phyloP scores from a whole-genome alignment of 345 rosid genomes.

The Abelmoschus esculentus region DNA sequence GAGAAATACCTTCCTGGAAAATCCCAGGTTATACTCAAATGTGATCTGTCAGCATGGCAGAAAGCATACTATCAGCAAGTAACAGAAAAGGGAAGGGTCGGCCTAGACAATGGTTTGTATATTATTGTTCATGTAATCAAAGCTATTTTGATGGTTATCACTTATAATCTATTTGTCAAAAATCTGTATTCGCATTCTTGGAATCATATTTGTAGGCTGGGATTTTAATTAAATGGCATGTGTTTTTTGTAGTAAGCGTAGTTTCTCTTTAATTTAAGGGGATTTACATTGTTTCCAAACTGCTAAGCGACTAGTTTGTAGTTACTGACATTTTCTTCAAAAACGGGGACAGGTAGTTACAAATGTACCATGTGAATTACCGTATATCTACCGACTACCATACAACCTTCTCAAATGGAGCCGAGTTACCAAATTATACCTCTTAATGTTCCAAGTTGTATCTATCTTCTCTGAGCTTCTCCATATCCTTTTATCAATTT shows the following conservation, averaged over 20 bases:
- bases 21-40: conserved; percentile 91
- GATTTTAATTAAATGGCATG: not conserved
- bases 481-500: not conserved
- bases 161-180: not conserved
- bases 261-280: not conserved
- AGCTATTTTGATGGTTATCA: not conserved
- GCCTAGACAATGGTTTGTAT: conserved; percentile 75
- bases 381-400: not conserved
- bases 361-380: not conserved
- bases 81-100: conserved; percentile 89
- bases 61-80: conserved; percentile 95
- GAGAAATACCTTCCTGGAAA: conserved; percentile 96
- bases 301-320: not conserved
- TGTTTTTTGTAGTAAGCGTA: not conserved
- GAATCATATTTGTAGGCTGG: not conserved
- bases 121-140: conserved; percentile 10
- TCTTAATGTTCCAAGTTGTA: not conserved
- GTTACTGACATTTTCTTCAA: not conserved
- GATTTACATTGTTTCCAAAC: not conserved
- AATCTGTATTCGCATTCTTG: not conserved
- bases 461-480: not conserved
- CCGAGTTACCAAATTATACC: not conserved
- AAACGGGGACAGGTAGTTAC: not conserved
- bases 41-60: conserved; percentile 99
- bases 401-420: conserved; percentile 5